Evolutionary conservation across 495 filamentous ascomycete genomes (phyloP), one percentile per base, ranked within the genome.

Genomic region (Staphylotrichum tortipilum): DNA sequence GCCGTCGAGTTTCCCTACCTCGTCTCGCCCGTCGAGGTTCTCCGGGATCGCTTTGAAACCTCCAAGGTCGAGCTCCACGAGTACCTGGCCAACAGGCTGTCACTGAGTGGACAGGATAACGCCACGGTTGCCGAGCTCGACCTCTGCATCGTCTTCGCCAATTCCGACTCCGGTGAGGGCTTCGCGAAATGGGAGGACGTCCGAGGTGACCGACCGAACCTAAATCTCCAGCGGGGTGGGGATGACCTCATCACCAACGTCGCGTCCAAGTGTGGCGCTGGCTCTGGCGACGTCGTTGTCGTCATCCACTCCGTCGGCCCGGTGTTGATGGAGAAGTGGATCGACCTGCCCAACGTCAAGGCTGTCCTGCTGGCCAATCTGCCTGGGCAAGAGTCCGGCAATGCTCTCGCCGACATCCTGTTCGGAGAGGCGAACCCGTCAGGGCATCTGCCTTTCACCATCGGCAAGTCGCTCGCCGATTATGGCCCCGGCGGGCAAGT

Each of bases 241-340:
- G 85, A 92, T 47, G 63, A 76, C 7, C 73, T 96, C 8, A 78
- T 96, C 34, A 62, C 80, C 22, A 63, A 76, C 7, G 88, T 95
- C 3, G 85, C 88, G 0, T 62, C 72, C 9, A 71, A 75, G 36
- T 98, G 92, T 57, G 80, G 82, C 26, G 66, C 68, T 18, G 83
- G 80, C 1, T 36, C 38, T 23, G 83, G 85, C 15, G 76, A 76
- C 33, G 86, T 86, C 9, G 72, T 96, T 12, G 88, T 96, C 1
- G 78, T 96, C 19, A 71, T 96, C n/a, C 92, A 98, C 63, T 75
- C 92, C 3, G 86, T 96, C 19, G 92, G 92, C 0, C 89, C 92
- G 0, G 87, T 94, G 5, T 66, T 89, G 10, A 61, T 96, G 50
- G 92, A 96, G 55, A 68, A 77, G 21, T 98, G 88, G 86, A 83